phyloP scores from a whole-genome alignment of 495 filamentous ascomycete species.

The Talaromyces proteolyticus region DNA sequence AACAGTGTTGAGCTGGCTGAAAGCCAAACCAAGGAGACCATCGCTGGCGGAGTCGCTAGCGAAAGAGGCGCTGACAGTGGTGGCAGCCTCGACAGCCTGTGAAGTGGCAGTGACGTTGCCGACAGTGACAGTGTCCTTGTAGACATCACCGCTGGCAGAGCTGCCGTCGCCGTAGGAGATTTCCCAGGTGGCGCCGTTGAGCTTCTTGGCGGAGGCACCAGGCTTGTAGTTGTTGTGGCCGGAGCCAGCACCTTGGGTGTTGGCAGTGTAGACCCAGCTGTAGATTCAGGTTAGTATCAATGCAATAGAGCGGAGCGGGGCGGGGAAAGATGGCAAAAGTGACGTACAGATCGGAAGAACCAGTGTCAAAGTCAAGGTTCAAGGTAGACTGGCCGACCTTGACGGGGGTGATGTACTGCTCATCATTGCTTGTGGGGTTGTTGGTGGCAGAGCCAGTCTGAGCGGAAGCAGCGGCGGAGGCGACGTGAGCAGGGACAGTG shows the following conservation, averaged over 20 bases:
- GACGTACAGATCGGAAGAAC: slow-evolving; percentile 76
- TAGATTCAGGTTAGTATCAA: slow-evolving; percentile 19
- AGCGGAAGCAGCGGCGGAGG: slow-evolving; percentile 9
- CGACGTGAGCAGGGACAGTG: slow-evolving; percentile 31
- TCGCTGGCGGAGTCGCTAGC: slow-evolving; percentile 51
- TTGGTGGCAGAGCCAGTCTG: slow-evolving; percentile 42
- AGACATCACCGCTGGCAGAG: slow-evolving; percentile 59
- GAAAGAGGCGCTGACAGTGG: slow-evolving; percentile 54
- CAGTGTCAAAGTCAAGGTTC: slow-evolving; percentile 70
- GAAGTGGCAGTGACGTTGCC: slow-evolving; percentile 52
- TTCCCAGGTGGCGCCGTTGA: slow-evolving; percentile 51
- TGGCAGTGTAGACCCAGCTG: slow-evolving; percentile 1
- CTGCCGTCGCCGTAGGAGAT: slow-evolving; percentile 71
- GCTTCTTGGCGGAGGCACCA: slow-evolving; percentile 37
- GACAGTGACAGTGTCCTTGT: slow-evolving; percentile 61
- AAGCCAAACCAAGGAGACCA: slow-evolving; percentile 71
- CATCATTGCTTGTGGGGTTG: slow-evolving; percentile 50
- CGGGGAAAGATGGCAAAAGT: too few relatives aligned
- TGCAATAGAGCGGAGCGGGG: too few relatives aligned
- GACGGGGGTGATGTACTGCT: slow-evolving; percentile 62
- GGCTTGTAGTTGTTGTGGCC: slow-evolving; percentile 46
- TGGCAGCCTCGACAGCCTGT: slow-evolving; percentile 68
- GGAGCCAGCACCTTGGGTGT: not conserved
- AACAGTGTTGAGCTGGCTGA: slow-evolving; percentile 64
- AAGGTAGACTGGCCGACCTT: slow-evolving; percentile 61